phyloP scores from a whole-genome alignment of 2,329 filamentous ascomycete species.

The Venturia asperata region DNA sequence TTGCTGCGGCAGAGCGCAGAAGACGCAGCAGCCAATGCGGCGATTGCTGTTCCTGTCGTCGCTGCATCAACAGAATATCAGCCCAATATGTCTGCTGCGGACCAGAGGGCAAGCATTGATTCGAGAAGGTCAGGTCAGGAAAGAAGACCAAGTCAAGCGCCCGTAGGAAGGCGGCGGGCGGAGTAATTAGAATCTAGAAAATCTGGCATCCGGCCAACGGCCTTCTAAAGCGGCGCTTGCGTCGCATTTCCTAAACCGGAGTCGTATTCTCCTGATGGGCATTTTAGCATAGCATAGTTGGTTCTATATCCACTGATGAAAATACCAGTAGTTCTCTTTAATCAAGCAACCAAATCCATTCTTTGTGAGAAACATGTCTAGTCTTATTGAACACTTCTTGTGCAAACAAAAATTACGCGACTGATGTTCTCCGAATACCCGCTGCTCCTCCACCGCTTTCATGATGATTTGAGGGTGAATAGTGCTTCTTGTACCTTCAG shows the following conservation, averaged over 20 bases:
- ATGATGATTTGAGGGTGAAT: too few species aligned
- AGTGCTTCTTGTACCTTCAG: too few species aligned
- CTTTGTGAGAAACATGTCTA: too few species aligned
- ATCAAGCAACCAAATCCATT: too few species aligned
- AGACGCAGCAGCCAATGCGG: background rate
- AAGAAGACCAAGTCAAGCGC: background rate
- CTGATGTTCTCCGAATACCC: too few species aligned
- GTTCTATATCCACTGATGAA: background rate
- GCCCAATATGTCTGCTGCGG: background rate
- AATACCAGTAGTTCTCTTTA: background rate
- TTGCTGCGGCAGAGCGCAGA: background rate
- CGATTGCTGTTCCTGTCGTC: background rate
- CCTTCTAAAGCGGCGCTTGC: background rate
- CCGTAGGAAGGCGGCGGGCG: background rate
- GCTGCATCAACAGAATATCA: background rate
- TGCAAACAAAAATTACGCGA: too few species aligned
- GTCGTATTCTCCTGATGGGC: background rate
- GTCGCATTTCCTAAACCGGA: background rate
- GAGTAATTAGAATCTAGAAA: background rate
- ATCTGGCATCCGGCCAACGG: background rate
- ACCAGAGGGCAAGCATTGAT: background rate
- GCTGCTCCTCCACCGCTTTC: too few species aligned
- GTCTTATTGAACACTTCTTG: too few species aligned
- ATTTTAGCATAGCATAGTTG: background rate
- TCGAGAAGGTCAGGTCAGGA: conserved; percentile 1